These are phyloP conservation scores for Phalaenopsis hybrid DNA, from an alignment of 116 monocot genomes.

Conservation along the genomic window DNA sequence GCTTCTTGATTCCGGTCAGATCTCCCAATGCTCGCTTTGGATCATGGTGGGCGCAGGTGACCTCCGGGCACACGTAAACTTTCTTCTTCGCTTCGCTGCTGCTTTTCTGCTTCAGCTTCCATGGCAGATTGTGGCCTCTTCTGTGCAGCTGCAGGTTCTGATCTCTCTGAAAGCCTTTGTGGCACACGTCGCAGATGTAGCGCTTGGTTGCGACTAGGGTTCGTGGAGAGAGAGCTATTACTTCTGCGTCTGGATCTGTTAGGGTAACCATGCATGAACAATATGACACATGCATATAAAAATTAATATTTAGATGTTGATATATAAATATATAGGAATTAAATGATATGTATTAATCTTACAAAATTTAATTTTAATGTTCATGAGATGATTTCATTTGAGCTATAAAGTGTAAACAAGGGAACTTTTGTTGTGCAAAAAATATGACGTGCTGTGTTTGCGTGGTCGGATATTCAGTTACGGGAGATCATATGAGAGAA, in stretches of 20 bases:
- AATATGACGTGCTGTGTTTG: too few relatives aligned
- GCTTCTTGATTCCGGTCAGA: conserved; percentile 51
- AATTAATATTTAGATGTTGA: too few relatives aligned
- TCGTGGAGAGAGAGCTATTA: conserved; percentile 43
- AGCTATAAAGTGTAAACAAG: too few relatives aligned
- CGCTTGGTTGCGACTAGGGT: conserved; percentile 46
- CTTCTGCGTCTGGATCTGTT: conserved; percentile 47
- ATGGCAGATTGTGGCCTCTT: conserved; percentile 51
- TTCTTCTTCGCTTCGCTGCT: conserved; percentile 37
- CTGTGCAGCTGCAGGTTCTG: conserved; percentile 60
- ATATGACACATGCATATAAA: too few relatives aligned
- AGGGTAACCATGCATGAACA: too few relatives aligned
- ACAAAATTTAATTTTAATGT: too few relatives aligned
- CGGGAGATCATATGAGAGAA: too few relatives aligned
- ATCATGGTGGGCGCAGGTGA: conserved; percentile 33
- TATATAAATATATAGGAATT: too few relatives aligned
- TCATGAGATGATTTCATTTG: too few relatives aligned
- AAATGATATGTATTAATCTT: too few relatives aligned
- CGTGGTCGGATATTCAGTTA: too few relatives aligned
- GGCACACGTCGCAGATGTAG: conserved; percentile 46
- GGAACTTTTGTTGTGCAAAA: too few relatives aligned
- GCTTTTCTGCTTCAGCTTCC: conserved; percentile 51
- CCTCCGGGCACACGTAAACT: conserved; percentile 50
- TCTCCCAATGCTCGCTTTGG: conserved; percentile 38
- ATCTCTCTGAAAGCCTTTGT: conserved; percentile 54